A percentile compares a stretch with the other conserved stretches of the same genome.
Conservation (phyloP, 805 yeast species). For the Kodamaea laetipori region DNA sequence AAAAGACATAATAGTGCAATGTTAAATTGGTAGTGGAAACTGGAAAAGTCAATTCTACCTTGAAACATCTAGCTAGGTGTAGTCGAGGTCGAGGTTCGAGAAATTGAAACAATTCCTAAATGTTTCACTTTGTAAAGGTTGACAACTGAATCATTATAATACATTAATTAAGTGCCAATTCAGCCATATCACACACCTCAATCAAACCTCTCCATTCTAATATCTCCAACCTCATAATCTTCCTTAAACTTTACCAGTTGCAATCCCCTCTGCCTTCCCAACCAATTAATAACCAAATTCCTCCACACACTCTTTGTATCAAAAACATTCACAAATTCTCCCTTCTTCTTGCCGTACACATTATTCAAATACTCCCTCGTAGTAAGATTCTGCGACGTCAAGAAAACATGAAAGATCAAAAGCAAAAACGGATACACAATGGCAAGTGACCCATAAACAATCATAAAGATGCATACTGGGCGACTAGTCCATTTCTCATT, state of each 20-base stretch:
- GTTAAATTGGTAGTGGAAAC: no score
- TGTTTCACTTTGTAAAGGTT: no score
- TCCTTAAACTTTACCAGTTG: slow-evolving; percentile 23
- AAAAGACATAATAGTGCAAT: no score
- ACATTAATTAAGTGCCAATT: no score
- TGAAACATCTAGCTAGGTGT: no score
- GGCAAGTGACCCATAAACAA: slow-evolving; percentile 47
- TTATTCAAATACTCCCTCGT: slow-evolving; percentile 70
- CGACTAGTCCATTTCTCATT: slow-evolving; percentile 2
- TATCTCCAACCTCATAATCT: slow-evolving; percentile 24
- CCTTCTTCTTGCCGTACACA: slow-evolving; percentile 32
- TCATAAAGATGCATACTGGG: slow-evolving; percentile 52
- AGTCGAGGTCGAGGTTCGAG: no score
- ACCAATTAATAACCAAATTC: slow-evolving; percentile 41
- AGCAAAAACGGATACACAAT: slow-evolving; percentile 59
- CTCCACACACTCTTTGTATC: slow-evolving; percentile 24
- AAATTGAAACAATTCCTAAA: no score
- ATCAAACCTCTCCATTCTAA: slow-evolving; percentile 26
- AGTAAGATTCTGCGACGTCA: slow-evolving; percentile 61
- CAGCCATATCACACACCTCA: no score
- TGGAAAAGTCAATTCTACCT: no score
- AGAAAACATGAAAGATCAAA: slow-evolving; percentile 52
- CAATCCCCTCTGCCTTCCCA: slow-evolving; percentile 33
- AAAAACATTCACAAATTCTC: slow-evolving; percentile 35
- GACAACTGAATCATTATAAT: no score